Percentiles rank a stretch among this genome's conserved stretches.
Evolutionary conservation across 768 basidiomycete genomes (phyloP).

Genomic region (Leucogyrophana mollusca): DNA sequence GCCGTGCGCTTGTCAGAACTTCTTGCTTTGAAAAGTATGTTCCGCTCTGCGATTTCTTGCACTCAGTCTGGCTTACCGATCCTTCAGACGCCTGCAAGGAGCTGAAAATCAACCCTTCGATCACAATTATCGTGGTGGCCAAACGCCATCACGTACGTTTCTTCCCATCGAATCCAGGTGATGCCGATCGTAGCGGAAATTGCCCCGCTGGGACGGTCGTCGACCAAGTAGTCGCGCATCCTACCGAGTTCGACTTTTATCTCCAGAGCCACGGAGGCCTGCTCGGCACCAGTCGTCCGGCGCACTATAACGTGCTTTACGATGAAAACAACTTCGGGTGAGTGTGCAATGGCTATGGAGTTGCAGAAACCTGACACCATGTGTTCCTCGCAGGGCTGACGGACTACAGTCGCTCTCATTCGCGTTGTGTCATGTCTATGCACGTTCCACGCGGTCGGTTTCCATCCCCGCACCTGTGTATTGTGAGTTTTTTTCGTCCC

Average conservation of each 20-base stretch:
- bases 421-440: constrained; percentile 79
- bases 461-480: constrained; percentile 84
- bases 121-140: constrained; percentile 79
- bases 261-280: constrained; percentile 76
- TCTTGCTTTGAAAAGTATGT: constrained; percentile 53
- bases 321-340: constrained; percentile 65
- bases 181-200: constrained; percentile 69
- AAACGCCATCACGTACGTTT: constrained; percentile 53
- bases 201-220: constrained; percentile 78
- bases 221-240: constrained; percentile 67
- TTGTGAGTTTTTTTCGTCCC: constrained; percentile 43
- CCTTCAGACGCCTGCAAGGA: constrained; percentile 65
- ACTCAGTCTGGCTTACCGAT: constrained; percentile 5
- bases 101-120: constrained; percentile 56
- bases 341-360: constrained; percentile 11
- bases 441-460: constrained; percentile 76
- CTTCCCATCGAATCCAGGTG: constrained; percentile 44
- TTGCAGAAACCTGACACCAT: constrained; percentile 5
- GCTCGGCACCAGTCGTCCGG: constrained; percentile 70
- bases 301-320: constrained; percentile 47
- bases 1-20: too few species aligned
- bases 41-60: neutral
- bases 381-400: constrained; percentile 45
- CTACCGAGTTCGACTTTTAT: constrained; percentile 76
- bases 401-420: constrained; percentile 70